Percentiles rank a stretch among this genome's conserved stretches.
Evolutionary conservation across 768 basidiomycete species (phyloP).

Genomic region (Boletellus sp.): DNA sequence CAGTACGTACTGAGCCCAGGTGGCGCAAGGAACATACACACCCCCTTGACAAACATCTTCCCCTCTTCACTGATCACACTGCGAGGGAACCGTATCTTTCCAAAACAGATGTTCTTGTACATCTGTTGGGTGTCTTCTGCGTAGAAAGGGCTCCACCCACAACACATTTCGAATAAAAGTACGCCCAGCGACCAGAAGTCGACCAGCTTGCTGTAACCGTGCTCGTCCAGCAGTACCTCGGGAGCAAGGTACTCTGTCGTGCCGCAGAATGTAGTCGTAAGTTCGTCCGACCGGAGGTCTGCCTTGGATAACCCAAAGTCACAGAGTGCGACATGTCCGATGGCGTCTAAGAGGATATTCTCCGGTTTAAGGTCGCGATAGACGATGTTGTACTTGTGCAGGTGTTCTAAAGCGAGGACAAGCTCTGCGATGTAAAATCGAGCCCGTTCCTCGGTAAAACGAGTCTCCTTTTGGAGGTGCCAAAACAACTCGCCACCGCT

Average conservation of each 20-base stretch:
- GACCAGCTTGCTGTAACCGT: constrained; percentile 96
- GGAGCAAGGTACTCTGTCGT: constrained; percentile 99
- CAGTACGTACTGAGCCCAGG: constrained; percentile 11
- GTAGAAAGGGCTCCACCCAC: constrained; percentile 99
- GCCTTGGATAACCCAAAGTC: constrained; percentile 98
- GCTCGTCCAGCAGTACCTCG: constrained; percentile 96
- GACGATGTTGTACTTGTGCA: constrained; percentile 97
- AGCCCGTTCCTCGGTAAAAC: constrained; percentile 91
- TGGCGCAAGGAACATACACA: constrained; percentile 43
- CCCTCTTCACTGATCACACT: constrained; percentile 97
- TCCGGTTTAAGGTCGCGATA: constrained; percentile 97
- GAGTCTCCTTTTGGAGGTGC: constrained; percentile 94
- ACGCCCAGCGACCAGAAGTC: constrained; percentile 99
- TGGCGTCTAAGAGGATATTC: constrained; percentile 96
- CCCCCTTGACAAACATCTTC: constrained; percentile 98
- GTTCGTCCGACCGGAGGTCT: constrained; percentile 85
- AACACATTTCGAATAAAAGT: constrained; percentile 98
- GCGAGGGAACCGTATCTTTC: constrained; percentile 96
- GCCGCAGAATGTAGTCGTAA: constrained; percentile 99
- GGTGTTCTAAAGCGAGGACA: constrained; percentile 89
- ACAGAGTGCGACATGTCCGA: constrained; percentile 96
- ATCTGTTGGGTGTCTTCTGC: constrained; percentile 99
- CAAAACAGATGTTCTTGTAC: constrained; percentile 99
- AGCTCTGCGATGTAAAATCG: constrained; percentile 97
- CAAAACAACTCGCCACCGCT: constrained; percentile 97